Conservation (phyloP, 2,329 filamentous ascomycete genomes). For the Bretziella fagacearum region DNA sequence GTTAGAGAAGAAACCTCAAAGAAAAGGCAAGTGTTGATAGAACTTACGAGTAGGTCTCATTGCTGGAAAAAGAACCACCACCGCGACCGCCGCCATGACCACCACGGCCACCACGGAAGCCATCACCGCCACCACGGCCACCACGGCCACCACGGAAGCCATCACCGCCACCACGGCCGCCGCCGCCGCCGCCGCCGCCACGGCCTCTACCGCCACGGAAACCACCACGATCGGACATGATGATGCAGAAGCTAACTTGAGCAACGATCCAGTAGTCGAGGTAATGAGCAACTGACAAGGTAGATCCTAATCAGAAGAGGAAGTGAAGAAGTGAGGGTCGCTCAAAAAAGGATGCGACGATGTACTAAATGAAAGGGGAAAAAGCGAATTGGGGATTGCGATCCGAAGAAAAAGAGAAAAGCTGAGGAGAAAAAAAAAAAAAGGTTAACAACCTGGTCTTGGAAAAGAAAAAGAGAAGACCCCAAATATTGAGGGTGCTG, state of each 20-base stretch:
- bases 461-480: too few species aligned
- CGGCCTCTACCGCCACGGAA: constrained; percentile 17
- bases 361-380: too few species aligned
- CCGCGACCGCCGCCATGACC: constrained; percentile 16
- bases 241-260: not conserved
- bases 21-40: not conserved
- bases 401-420: too few species aligned
- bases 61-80: constrained; percentile 17
- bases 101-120: constrained; percentile 14
- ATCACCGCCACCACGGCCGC: constrained; percentile 16
- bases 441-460: too few species aligned
- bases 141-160: constrained; percentile 16
- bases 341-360: too few species aligned
- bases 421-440: too few species aligned
- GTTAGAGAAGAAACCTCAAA: not conserved
- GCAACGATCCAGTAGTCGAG: too few species aligned
- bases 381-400: too few species aligned
- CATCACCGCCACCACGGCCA: constrained; percentile 17
- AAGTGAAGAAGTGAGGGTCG: too few species aligned
- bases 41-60: constrained; percentile 16
- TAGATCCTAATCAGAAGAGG: too few species aligned
- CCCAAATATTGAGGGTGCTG: too few species aligned
- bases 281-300: too few species aligned
- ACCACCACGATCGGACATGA: constrained; percentile 13
- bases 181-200: constrained; percentile 14